phyloP scores from a whole-genome alignment of 371 early-diverging fungal genomes.

The Parasitella parasitica region DNA sequence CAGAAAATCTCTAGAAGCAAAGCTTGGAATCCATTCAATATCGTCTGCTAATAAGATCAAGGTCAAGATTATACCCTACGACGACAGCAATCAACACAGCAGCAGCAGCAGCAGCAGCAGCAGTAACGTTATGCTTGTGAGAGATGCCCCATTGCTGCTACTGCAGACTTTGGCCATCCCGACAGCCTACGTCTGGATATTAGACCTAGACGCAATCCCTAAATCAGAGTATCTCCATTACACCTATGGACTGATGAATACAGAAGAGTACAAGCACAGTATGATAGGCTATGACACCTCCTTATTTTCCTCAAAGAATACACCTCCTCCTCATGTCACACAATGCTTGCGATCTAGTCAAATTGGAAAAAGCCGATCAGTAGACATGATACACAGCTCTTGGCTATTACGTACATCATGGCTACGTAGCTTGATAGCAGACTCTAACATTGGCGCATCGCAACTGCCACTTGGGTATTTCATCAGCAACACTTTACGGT shows the following conservation, averaged over 20 bases:
- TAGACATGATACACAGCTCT: conserved; percentile 23
- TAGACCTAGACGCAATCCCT: conserved; percentile 38
- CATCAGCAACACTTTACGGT: conserved; percentile 33
- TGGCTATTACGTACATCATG: conserved; percentile 22
- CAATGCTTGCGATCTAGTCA: background rate
- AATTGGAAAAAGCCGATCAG: conserved; percentile 6
- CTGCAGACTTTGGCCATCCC: background rate
- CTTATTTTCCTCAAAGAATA: conserved; percentile 13
- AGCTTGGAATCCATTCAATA: background rate
- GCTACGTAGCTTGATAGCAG: background rate
- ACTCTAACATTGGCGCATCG: background rate
- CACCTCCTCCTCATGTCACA: background rate
- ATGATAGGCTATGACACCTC: conserved; percentile 41
- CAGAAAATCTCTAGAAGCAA: conserved; percentile 9
- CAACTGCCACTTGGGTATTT: conserved; percentile 31
- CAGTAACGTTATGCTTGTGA: conserved; percentile 7
- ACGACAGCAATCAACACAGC: background rate
- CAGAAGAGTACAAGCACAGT: conserved; percentile 39
- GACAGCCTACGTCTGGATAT: conserved; percentile 35
- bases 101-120: too few relatives aligned
- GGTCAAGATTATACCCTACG: background rate
- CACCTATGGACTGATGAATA: conserved; percentile 36
- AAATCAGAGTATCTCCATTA: conserved; percentile 29
- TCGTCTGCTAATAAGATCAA: background rate
- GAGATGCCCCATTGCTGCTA: conserved; percentile 26